These are phyloP conservation scores for Coniella vitis DNA, from an alignment of 2,329 filamentous ascomycete genomes.

Conservation along the genomic window DNA sequence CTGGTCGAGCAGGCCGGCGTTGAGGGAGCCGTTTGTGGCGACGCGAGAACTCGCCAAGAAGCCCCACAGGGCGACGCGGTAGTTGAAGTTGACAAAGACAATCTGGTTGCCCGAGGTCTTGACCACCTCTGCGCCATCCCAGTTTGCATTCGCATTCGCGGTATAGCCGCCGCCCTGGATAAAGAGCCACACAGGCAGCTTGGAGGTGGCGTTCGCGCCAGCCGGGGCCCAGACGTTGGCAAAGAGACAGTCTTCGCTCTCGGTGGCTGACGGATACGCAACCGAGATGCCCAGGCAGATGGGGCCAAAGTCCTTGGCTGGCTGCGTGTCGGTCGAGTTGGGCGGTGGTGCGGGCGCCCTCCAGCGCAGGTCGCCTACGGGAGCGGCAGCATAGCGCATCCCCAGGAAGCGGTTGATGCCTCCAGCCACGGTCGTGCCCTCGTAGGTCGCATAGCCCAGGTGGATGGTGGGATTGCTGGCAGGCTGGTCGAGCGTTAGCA, in stretches of 20 bases:
- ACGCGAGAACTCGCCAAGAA: slow-evolving; percentile 55
- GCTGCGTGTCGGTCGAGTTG: slow-evolving; percentile 25
- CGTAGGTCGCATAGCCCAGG: slow-evolving; percentile 16
- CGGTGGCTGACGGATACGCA: slow-evolving; percentile 23
- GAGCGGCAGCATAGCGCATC: slow-evolving; percentile 46
- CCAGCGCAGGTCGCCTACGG: slow-evolving; percentile 43
- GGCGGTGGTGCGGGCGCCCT: slow-evolving; percentile 40
- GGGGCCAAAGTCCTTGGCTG: slow-evolving; percentile 35
- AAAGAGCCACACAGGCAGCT: slow-evolving; percentile 48
- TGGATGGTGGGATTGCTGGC: slow-evolving; percentile 12
- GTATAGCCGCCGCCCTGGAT: slow-evolving; percentile 44
- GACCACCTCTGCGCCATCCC: slow-evolving; percentile 42
- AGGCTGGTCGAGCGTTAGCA: slow-evolving; percentile 7
- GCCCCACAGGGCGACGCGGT: slow-evolving; percentile 55
- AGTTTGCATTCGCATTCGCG: slow-evolving; percentile 42
- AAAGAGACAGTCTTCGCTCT: slow-evolving; percentile 36
- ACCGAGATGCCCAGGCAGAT: slow-evolving; percentile 36
- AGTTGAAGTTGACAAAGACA: slow-evolving; percentile 55
- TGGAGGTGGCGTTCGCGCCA: slow-evolving; percentile 31
- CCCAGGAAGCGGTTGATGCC: slow-evolving; percentile 40
- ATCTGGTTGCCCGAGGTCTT: slow-evolving; percentile 37
- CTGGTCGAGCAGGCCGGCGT: slow-evolving; percentile 59
- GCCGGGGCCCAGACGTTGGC: slow-evolving; percentile 38
- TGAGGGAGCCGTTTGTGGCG: slow-evolving; percentile 48
- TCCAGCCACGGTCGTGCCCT: slow-evolving; percentile 7